These are phyloP conservation scores for Fusarium sp. DNA, from an alignment of 2,329 filamentous ascomycete species.

Conservation along the genomic window DNA sequence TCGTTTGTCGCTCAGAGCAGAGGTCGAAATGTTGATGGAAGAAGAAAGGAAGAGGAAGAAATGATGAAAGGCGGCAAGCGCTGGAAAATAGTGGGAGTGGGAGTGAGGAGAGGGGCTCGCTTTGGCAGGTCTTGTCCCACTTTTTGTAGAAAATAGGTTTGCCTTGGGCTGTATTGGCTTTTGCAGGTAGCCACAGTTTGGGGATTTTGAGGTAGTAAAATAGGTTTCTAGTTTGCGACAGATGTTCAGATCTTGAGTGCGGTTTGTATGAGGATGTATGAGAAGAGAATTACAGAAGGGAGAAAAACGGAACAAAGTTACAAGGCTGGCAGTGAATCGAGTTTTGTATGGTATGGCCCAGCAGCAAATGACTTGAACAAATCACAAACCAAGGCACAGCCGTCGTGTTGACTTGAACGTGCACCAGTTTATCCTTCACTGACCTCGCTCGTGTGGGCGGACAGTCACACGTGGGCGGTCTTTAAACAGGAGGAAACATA, in stretches of 20 bases:
- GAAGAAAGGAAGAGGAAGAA: conserved; percentile 17
- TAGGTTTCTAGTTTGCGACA: background rate
- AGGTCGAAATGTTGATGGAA: conserved; percentile 27
- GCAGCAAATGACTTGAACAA: conserved; percentile 29
- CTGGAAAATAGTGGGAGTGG: conserved; percentile 35
- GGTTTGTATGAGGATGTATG: conserved; percentile 3
- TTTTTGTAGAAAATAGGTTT: conserved; percentile 22
- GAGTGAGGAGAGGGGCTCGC: conserved; percentile 29
- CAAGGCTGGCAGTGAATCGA: conserved; percentile 4
- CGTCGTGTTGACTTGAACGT: background rate
- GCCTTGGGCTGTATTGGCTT: conserved; percentile 22
- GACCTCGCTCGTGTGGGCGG: conserved; percentile 37
- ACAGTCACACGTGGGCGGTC: conserved; percentile 36
- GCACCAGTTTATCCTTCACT: conserved; percentile 5
- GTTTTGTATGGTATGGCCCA: conserved; percentile 32
- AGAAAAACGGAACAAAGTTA: conserved; percentile 12
- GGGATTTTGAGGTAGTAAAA: background rate
- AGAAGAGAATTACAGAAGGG: conserved; percentile 7
- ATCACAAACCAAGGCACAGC: conserved; percentile 23
- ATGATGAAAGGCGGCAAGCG: conserved; percentile 29
- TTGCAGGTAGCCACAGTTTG: conserved; percentile 12
- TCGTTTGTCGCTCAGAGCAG: conserved; percentile 21
- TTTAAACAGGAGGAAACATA: conserved; percentile 8
- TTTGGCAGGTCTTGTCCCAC: conserved; percentile 33
- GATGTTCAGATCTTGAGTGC: conserved; percentile 2